A percentile compares a stretch with the other conserved stretches of the same genome.
Evolutionary conservation across 345 rosid species (phyloP).

Genomic region (Combretum micranthum): DNA sequence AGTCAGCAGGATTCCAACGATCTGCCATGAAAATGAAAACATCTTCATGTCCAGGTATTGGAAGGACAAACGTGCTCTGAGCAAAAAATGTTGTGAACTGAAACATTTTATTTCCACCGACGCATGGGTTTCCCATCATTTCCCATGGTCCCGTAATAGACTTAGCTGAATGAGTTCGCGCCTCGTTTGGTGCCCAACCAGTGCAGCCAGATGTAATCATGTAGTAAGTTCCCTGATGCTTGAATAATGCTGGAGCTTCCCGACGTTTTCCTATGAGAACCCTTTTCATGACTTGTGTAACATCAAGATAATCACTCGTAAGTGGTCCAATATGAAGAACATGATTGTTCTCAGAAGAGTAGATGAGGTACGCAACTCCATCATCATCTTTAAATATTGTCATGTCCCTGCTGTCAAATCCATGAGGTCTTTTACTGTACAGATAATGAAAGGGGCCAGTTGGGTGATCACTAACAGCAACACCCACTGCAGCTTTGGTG

Average conservation of each 20-base stretch:
- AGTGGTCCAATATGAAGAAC: constrained; percentile 86
- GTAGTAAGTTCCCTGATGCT: constrained; percentile 69
- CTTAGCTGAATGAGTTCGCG: constrained; percentile 69
- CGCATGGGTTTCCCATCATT: constrained; percentile 79
- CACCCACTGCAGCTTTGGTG: constrained; percentile 83
- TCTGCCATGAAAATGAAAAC: constrained; percentile 83
- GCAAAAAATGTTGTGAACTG: constrained; percentile 69
- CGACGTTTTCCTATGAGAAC: constrained; percentile 62
- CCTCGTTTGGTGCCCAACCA: constrained; percentile 98
- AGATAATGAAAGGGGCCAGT: constrained; percentile 76
- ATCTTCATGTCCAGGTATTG: constrained; percentile 56
- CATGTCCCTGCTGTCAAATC: constrained; percentile 89
- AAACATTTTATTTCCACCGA: constrained; percentile 73
- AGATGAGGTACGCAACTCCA: constrained; percentile 67
- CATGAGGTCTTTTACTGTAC: constrained; percentile 72
- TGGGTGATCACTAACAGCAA: constrained; percentile 60
- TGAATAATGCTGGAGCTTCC: constrained; percentile 89
- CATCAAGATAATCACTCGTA: constrained; percentile 61
- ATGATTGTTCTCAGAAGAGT: constrained; percentile 77
- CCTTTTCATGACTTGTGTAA: constrained; percentile 37
- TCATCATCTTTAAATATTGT: constrained; percentile 83
- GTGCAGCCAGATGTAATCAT: constrained; percentile 92
- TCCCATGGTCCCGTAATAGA: constrained; percentile 96
- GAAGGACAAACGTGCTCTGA: constrained; percentile 79
- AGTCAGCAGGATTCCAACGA: constrained; percentile 86